phyloP scores from a whole-genome alignment of 2,329 filamentous ascomycete genomes.

The Ceratocystis colombiana region DNA sequence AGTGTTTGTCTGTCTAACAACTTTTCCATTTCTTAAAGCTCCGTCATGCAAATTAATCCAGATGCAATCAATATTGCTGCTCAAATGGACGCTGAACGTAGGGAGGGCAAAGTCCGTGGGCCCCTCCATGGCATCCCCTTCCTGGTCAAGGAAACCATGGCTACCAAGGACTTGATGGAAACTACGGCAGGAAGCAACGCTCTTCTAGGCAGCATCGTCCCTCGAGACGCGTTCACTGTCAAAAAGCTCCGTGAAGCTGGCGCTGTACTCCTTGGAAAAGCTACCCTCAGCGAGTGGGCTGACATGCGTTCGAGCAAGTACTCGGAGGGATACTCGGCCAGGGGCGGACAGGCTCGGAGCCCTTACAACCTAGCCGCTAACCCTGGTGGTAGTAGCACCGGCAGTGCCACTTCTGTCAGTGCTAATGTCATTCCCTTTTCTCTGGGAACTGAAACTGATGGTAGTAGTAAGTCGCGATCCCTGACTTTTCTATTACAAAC shows the following conservation, averaged over 20 bases:
- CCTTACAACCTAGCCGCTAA: constrained; percentile 60
- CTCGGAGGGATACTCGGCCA: constrained; percentile 55
- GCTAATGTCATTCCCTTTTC: constrained; percentile 54
- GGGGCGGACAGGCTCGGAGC: constrained; percentile 54
- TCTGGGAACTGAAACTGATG: constrained; percentile 66
- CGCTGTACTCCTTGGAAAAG: constrained; percentile 60
- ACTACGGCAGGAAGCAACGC: constrained; percentile 63
- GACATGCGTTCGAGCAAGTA: constrained; percentile 59
- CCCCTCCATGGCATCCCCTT: constrained; percentile 67
- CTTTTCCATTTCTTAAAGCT: constrained; percentile 32
- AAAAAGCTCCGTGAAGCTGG: constrained; percentile 51
- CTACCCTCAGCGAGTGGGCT: constrained; percentile 63
- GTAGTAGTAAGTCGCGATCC: constrained; percentile 38
- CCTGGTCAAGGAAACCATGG: constrained; percentile 64
- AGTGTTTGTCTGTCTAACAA: background rate
- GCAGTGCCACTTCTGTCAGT: constrained; percentile 54
- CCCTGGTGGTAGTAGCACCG: constrained; percentile 59
- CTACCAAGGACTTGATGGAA: constrained; percentile 57
- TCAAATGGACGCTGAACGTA: constrained; percentile 50
- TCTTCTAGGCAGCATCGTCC: constrained; percentile 54
- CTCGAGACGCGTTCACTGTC: constrained; percentile 58
- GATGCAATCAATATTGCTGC: constrained; percentile 54
- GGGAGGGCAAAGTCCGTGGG: constrained; percentile 45
- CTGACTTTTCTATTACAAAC: background rate
- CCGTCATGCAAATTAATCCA: constrained; percentile 57